These are phyloP conservation scores for Quercus bicolor DNA, from an alignment of 306 rosid species.

Conservation along the genomic window DNA sequence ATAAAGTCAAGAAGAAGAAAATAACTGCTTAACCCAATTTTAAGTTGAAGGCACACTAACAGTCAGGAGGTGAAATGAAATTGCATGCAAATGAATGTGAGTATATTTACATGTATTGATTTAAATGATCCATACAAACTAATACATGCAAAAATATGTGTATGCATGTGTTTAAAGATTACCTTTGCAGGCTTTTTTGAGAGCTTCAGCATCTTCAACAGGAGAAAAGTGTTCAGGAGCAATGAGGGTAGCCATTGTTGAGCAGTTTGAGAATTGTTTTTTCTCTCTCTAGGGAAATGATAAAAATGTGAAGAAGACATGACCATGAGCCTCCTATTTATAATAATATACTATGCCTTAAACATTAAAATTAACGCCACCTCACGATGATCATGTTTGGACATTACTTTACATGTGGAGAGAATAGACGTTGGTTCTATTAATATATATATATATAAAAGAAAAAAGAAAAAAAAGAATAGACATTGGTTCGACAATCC, in stretches of 20 bases:
- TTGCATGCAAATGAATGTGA: no score
- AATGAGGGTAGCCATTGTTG: conserved; percentile 51
- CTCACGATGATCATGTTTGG: conserved; percentile 9
- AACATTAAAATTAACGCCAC: conserved; percentile 33
- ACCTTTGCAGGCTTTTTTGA: conserved; percentile 61
- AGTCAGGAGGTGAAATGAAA: no score
- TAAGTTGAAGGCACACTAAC: no score
- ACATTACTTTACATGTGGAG: conserved; percentile 18
- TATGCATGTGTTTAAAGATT: background rate
- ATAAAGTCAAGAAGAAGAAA: no score
- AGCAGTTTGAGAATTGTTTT: background rate
- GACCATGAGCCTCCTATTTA: background rate
- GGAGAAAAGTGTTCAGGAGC: conserved; percentile 34
- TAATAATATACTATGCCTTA: background rate
- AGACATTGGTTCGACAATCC: background rate
- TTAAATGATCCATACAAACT: background rate
- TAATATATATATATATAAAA: no score
- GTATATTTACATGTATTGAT: no score
- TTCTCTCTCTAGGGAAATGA: background rate
- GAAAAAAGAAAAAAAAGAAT: background rate
- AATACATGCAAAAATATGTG: background rate
- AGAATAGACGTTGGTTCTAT: no score
- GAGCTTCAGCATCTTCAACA: conserved; percentile 64
- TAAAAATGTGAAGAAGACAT: background rate
- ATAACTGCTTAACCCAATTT: no score